Evolutionary conservation across 73 alveolate species (phyloP).

Genomic region (Paramecium pentaurelia): DNA sequence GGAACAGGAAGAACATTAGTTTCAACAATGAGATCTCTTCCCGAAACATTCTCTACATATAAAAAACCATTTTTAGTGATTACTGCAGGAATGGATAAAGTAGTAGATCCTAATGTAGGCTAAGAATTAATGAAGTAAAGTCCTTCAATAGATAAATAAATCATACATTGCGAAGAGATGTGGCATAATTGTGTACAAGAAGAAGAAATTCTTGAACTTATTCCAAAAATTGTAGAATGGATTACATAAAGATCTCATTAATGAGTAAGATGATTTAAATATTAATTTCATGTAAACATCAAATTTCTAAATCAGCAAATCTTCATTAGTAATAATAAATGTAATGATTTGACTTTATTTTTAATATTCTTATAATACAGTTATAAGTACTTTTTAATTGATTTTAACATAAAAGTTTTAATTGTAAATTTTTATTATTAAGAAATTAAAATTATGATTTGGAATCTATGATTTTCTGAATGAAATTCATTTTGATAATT

Average conservation of each 20-base stretch:
- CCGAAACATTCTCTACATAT: neutral
- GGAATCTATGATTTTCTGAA: too few species aligned
- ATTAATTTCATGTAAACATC: neutral
- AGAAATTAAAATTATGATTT: too few species aligned
- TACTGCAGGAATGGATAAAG: neutral
- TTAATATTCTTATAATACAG: too few species aligned
- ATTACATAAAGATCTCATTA: neutral
- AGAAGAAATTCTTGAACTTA: neutral
- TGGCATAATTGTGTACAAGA: neutral
- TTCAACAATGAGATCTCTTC: neutral
- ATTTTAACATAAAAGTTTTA: too few species aligned
- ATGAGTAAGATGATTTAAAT: neutral
- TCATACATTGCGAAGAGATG: neutral
- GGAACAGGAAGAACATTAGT: neutral
- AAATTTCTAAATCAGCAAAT: too few species aligned
- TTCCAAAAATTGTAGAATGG: conserved; percentile 7
- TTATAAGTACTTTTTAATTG: too few species aligned
- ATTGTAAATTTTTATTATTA: too few species aligned
- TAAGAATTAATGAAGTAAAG: neutral
- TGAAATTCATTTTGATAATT: too few species aligned
- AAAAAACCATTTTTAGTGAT: neutral
- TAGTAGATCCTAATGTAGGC: neutral
- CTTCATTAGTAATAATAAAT: too few species aligned
- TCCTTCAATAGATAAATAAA: neutral
- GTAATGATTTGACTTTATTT: too few species aligned